These are phyloP conservation scores for Emergomyces africanus DNA, from an alignment of 2,329 filamentous ascomycete genomes.

Conservation along the genomic window DNA sequence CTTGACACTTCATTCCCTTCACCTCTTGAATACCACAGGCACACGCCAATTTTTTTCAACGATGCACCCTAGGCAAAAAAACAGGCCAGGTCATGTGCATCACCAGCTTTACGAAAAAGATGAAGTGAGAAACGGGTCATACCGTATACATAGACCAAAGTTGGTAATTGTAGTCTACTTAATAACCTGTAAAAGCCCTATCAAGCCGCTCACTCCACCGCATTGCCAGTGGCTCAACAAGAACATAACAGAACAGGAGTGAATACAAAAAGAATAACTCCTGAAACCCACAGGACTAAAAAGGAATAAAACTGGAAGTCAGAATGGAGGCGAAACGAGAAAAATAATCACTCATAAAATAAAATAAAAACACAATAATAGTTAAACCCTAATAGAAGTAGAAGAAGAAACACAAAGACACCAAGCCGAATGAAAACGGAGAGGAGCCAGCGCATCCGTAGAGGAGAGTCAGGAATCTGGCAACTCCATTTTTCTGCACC, in stretches of 20 bases:
- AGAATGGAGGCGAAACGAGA: conserved; percentile 1
- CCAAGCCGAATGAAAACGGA: conserved; percentile 4
- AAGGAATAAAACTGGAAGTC: neutral
- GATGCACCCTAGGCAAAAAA: too few species aligned
- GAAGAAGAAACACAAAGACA: conserved; percentile 1
- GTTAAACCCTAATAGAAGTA: conserved; percentile 6
- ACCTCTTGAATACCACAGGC: too few species aligned
- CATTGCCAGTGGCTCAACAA: neutral
- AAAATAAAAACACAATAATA: conserved; percentile 1
- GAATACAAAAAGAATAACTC: neutral
- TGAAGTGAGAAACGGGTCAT: neutral
- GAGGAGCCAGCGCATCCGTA: neutral
- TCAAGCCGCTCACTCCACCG: neutral
- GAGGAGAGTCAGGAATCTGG: conserved; percentile 2
- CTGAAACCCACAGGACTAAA: neutral
- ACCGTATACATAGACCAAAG: neutral
- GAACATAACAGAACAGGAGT: neutral
- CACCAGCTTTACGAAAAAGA: neutral
- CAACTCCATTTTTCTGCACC: conserved; percentile 1
- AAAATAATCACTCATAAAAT: neutral
- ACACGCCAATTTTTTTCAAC: too few species aligned
- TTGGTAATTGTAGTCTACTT: neutral
- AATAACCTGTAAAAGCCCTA: neutral
- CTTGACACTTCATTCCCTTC: too few species aligned
- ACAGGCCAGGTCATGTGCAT: too few species aligned